Conservation (phyloP, 2,329 filamentous ascomycete species). For the Phyllosticta citrichinensis region DNA sequence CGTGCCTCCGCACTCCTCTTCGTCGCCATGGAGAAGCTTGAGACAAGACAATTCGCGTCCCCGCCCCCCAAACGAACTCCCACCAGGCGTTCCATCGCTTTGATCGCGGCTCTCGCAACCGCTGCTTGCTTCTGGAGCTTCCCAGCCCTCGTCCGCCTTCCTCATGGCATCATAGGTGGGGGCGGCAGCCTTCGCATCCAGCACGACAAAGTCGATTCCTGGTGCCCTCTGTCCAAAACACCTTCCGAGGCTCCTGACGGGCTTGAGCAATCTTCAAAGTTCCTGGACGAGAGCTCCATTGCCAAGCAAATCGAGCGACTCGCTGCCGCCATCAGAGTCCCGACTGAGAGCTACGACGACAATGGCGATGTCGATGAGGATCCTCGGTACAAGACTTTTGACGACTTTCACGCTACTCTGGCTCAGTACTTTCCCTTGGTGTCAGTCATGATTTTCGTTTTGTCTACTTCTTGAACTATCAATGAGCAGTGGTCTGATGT, state of each 20-base stretch:
- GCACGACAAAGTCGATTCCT: constrained; percentile 4
- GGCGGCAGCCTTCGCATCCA: not conserved
- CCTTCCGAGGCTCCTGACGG: not conserved
- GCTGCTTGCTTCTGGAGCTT: constrained; percentile 8
- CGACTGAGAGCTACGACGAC: constrained; percentile 47
- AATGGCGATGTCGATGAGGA: constrained; percentile 46
- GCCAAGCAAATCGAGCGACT: constrained; percentile 23
- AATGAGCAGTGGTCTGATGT: not conserved
- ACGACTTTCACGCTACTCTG: constrained; percentile 43
- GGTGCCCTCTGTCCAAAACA: constrained; percentile 4
- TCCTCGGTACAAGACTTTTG: constrained; percentile 49
- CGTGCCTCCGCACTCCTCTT: not conserved
- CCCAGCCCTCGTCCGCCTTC: not conserved
- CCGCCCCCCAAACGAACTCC: not conserved
- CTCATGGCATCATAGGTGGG: constrained; percentile 3
- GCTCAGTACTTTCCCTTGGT: constrained; percentile 42
- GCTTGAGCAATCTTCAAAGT: constrained; percentile 3
- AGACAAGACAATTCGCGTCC: not conserved
- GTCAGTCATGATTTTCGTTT: constrained; percentile 3
- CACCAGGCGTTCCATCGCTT: not conserved
- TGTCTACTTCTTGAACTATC: not conserved
- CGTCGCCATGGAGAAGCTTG: constrained; percentile 4
- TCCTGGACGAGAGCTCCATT: constrained; percentile 1
- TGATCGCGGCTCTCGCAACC: not conserved
- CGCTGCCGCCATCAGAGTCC: constrained; percentile 42